These are phyloP conservation scores for Cadophora sp. DNA, from an alignment of 2,329 filamentous ascomycete species.

Conservation along the genomic window DNA sequence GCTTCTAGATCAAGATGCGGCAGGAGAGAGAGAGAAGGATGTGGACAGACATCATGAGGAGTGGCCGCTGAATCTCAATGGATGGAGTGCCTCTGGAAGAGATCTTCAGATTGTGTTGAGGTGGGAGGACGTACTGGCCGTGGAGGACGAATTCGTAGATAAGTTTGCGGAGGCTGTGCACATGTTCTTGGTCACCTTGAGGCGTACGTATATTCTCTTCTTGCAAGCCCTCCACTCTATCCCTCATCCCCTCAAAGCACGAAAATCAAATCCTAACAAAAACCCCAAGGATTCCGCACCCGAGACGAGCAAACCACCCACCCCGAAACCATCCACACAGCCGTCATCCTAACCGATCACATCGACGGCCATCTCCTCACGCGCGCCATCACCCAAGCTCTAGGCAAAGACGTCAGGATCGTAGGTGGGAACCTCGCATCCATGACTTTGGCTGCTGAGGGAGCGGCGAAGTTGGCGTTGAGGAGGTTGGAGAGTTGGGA, in stretches of 20 bases:
- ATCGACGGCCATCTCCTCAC: background rate
- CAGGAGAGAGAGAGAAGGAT: background rate
- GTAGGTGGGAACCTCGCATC: background rate
- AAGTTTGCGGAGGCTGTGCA: background rate
- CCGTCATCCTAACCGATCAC: background rate
- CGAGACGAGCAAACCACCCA: background rate
- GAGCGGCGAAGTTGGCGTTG: background rate
- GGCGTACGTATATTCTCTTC: background rate
- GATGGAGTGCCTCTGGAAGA: background rate
- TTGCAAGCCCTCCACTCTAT: background rate
- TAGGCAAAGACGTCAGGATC: background rate
- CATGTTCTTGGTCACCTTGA: background rate
- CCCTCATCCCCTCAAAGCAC: background rate
- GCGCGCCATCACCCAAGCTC: background rate
- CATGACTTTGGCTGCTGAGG: background rate
- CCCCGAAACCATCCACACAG: background rate
- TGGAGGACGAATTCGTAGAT: background rate
- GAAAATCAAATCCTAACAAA: background rate
- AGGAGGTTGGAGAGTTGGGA: background rate
- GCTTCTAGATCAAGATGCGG: background rate
- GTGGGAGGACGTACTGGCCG: background rate
- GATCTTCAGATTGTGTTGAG: background rate
- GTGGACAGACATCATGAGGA: background rate
- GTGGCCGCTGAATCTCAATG: background rate
- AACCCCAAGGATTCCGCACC: background rate